Base-by-base conservation (phyloP, 164 flowering plant genomes). In the Dillenia turbinata region DNA sequence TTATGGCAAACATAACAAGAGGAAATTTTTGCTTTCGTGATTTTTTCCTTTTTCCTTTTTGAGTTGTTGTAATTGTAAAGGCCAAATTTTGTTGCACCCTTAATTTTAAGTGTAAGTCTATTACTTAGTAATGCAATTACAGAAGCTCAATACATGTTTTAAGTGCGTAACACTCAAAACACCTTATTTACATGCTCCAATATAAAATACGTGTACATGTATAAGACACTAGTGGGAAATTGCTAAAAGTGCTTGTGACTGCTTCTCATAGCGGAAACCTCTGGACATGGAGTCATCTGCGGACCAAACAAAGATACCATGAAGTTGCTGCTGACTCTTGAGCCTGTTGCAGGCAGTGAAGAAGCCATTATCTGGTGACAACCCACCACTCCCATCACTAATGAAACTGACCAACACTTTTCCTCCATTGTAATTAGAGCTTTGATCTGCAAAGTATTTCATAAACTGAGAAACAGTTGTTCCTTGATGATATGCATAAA, bases 281-380 rank as follows among this genome's bases (percentile, higher is more conserved):
- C 24, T 58, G 7, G 14, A 53, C 73, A 64, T 82, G 12, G 89
- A 85, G 47, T 77, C 77, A 72, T 85, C 89, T 9, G 89, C 89
- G 52, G 74, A 85, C 89, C 89, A 82, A 16, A 82, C 62, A 54
- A 82, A 82, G 58, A 82, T 85, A 1, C 84, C 87, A 56, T 74
- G 49, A 47, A 82, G 82, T 57, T 74, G 22, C 1, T 71, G 60
- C 64, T 73, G 64, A n/a, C 66, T 66, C 65, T 64, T 72, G 9
- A 83, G 81, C 69, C 22, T 60, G 8, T 12, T 55, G 62, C 89
- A 85, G 40, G 89, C 87, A 2, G 63, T 69, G 45, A 81, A 85
- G 67, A 85, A 85, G 11, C 85, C 87, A 33, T 64, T 43, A 1
- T 66, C 68, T 0, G 84, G 85, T 0, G 75, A 57, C 52, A 85